These are phyloP conservation scores for Sporothrix curviconia DNA, from an alignment of 2,329 filamentous ascomycete species.

Conservation along the genomic window DNA sequence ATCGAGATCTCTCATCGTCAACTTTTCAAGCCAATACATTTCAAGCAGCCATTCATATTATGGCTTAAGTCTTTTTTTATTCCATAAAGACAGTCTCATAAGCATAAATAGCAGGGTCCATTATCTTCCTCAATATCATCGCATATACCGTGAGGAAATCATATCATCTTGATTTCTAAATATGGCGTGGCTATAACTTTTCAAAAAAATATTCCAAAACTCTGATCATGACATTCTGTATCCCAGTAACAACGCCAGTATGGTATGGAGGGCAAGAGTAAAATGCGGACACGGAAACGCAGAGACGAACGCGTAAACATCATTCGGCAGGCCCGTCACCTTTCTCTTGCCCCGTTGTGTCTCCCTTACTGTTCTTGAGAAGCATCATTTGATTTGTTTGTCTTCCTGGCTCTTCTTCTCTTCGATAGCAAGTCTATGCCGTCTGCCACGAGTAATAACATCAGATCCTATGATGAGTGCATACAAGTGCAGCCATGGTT, in stretches of 20 bases:
- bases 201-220: too few species aligned
- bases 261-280: neutral
- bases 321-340: neutral
- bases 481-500: neutral
- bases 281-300: neutral
- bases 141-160: too few species aligned
- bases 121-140: too few species aligned
- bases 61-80: too few species aligned
- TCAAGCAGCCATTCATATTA: too few species aligned
- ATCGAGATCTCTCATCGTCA: too few species aligned
- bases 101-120: too few species aligned
- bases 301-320: constrained; percentile 4
- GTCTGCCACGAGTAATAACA: constrained; percentile 3
- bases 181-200: too few species aligned
- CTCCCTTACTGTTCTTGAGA: neutral
- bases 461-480: constrained; percentile 4
- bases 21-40: too few species aligned
- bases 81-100: too few species aligned
- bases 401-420: neutral
- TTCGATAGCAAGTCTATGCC: too few species aligned
- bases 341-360: neutral
- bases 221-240: neutral
- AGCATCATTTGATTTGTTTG: neutral
- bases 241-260: neutral
- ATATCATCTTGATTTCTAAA: too few species aligned